Percentiles rank a stretch among this genome's conserved stretches.
Conservation (phyloP, 805 yeast genomes). For the Candida nanaspora region DNA sequence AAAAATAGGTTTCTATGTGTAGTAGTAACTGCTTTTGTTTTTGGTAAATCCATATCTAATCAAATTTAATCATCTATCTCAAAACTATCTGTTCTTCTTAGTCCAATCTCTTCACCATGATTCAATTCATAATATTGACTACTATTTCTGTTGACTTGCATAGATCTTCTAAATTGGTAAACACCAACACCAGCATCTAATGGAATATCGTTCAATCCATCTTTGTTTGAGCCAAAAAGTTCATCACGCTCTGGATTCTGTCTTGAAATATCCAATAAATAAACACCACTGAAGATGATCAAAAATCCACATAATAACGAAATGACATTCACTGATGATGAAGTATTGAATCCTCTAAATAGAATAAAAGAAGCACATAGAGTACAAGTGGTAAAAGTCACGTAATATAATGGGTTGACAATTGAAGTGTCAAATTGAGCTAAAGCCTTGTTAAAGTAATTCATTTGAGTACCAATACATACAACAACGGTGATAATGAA, state of each 20-base stretch:
- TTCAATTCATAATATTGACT: conserved; percentile 18
- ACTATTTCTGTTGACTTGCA: conserved; percentile 49
- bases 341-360: conserved; percentile 81
- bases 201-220: conserved; percentile 56
- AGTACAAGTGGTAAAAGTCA: conserved; percentile 85
- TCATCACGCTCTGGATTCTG: conserved; percentile 43
- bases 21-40: too few species aligned
- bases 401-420: conserved; percentile 87
- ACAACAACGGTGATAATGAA: conserved; percentile 71
- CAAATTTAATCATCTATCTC: conserved; percentile 36
- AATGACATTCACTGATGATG: conserved; percentile 71
- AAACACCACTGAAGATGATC: conserved; percentile 84
- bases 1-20: neutral
- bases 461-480: conserved; percentile 88
- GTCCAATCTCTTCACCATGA: conserved; percentile 34
- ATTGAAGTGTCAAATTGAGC: conserved; percentile 91
- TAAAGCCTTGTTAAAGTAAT: conserved; percentile 86
- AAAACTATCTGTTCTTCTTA: conserved; percentile 56
- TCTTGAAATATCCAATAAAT: conserved; percentile 70
- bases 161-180: conserved; percentile 66
- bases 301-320: conserved; percentile 80
- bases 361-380: conserved; percentile 78
- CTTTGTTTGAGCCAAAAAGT: conserved; percentile 37
- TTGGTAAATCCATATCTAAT: neutral
- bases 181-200: conserved; percentile 77